Percentiles rank a stretch among this genome's conserved stretches.
Evolutionary conservation across 305 asterid genomes (phyloP).

Genomic region (Fraxinus greggii): DNA sequence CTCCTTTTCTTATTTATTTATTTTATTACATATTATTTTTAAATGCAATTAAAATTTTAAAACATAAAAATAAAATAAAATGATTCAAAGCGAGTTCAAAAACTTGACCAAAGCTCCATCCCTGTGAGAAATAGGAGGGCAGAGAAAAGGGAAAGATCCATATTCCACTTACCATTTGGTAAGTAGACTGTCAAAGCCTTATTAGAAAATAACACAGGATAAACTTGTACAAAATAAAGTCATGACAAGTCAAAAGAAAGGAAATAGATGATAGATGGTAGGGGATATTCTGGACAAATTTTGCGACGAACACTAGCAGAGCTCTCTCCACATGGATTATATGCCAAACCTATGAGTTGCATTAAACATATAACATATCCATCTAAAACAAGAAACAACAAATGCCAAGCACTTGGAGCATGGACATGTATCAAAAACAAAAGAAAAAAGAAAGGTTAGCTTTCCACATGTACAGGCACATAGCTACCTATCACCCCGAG

Average conservation of each 20-base stretch:
- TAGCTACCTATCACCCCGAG: conserved; percentile 37
- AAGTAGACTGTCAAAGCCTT: too few relatives aligned
- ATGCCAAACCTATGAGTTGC: neutral
- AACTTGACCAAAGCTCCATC: too few relatives aligned
- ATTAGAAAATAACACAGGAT: too few relatives aligned
- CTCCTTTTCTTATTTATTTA: too few relatives aligned
- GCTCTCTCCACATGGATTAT: neutral
- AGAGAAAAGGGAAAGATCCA: too few relatives aligned
- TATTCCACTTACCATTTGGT: too few relatives aligned
- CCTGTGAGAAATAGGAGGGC: too few relatives aligned
- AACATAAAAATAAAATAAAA: too few relatives aligned
- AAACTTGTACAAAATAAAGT: too few relatives aligned
- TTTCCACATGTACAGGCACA: neutral
- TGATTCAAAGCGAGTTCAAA: too few relatives aligned
- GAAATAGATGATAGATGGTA: neutral
- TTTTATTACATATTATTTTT: too few relatives aligned
- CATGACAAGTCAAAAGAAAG: neutral
- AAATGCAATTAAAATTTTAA: too few relatives aligned
- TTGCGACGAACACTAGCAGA: neutral
- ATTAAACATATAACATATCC: neutral
- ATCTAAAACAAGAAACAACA: neutral
- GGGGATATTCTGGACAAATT: neutral
- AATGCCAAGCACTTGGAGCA: neutral
- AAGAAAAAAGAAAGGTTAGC: neutral
- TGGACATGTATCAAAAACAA: neutral